These are phyloP conservation scores for Candida anutae DNA, from an alignment of 1,139 yeast species.

Conservation along the genomic window DNA sequence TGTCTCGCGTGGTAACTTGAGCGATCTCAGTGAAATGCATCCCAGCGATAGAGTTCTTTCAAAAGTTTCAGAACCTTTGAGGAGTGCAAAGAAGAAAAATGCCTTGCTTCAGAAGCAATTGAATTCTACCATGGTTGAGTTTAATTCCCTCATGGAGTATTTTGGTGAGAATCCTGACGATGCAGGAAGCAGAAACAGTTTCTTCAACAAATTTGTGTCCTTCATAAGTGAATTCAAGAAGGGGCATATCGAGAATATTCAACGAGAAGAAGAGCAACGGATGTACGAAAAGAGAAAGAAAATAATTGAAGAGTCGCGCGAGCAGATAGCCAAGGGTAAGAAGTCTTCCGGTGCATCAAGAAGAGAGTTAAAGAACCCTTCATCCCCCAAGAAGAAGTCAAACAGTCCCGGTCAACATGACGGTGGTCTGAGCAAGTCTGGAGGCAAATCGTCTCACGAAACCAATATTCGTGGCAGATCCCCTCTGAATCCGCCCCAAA, in stretches of 20 bases:
- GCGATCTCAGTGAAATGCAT: conserved; percentile 60
- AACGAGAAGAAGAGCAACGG: conserved; percentile 39
- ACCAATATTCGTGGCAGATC: conserved; percentile 6
- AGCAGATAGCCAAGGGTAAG: conserved; percentile 4
- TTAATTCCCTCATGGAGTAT: conserved; percentile 58
- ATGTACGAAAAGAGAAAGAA: conserved; percentile 32
- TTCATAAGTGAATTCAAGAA: conserved; percentile 36
- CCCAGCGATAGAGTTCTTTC: conserved; percentile 65
- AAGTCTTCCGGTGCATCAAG: no score
- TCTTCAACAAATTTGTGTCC: conserved; percentile 28
- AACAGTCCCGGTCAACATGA: conserved; percentile 4
- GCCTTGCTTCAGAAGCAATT: conserved; percentile 50
- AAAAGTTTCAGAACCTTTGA: conserved; percentile 40
- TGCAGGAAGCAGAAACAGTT: conserved; percentile 29
- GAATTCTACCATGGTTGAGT: conserved; percentile 44
- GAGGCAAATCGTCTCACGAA: conserved; percentile 2
- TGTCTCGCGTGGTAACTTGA: conserved; percentile 62
- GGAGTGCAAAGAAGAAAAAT: conserved; percentile 58
- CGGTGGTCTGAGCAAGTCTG: conserved; percentile 5
- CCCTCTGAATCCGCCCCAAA: neutral
- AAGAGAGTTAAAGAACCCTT: conserved; percentile 3
- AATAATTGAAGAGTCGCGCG: conserved; percentile 21
- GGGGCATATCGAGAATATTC: conserved; percentile 41
- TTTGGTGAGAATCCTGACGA: conserved; percentile 80
- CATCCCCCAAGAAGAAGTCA: no score